A percentile compares a stretch with the other conserved stretches of the same genome.
Evolutionary conservation across 192 early-diverging fungal species (phyloP).

Genomic region (Coemansia sp.): DNA sequence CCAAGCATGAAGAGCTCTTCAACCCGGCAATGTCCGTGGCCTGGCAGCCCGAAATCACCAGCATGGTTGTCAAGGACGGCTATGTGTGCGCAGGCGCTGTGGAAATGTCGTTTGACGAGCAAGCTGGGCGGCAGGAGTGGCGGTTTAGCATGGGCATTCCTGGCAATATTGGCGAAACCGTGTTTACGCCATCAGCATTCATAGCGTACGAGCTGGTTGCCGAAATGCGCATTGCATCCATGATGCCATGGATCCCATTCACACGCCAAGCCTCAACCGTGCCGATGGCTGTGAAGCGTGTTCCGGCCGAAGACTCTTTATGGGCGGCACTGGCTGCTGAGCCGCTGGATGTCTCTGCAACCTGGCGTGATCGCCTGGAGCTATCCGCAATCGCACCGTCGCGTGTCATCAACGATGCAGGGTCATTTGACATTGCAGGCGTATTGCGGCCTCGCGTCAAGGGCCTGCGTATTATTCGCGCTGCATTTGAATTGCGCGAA

Average conservation of each 20-base stretch:
- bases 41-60: conserved; percentile 25
- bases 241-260: conserved; percentile 17
- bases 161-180: conserved; percentile 37
- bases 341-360: conserved; percentile 29
- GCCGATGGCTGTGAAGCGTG: conserved; percentile 36
- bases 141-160: conserved; percentile 42
- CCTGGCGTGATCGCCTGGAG: conserved; percentile 39
- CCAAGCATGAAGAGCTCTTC: conserved; percentile 40
- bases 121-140: conserved; percentile 29
- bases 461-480: conserved; percentile 42
- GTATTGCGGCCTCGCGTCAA: conserved; percentile 38
- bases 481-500: conserved; percentile 45
- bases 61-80: conserved; percentile 34
- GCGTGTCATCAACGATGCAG: conserved; percentile 32
- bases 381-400: conserved; percentile 35
- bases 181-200: conserved; percentile 36
- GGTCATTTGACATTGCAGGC: conserved; percentile 18
- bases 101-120: conserved; percentile 10
- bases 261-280: conserved; percentile 11
- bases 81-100: conserved; percentile 5
- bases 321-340: conserved; percentile 31
- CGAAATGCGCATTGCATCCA: conserved; percentile 26
- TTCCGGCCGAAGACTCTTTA: conserved; percentile 34
- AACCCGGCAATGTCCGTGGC: conserved; percentile 39
- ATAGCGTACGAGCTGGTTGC: conserved; percentile 40